phyloP scores from a whole-genome alignment of 2,329 filamentous ascomycete genomes.

The Fusarium palustre region DNA sequence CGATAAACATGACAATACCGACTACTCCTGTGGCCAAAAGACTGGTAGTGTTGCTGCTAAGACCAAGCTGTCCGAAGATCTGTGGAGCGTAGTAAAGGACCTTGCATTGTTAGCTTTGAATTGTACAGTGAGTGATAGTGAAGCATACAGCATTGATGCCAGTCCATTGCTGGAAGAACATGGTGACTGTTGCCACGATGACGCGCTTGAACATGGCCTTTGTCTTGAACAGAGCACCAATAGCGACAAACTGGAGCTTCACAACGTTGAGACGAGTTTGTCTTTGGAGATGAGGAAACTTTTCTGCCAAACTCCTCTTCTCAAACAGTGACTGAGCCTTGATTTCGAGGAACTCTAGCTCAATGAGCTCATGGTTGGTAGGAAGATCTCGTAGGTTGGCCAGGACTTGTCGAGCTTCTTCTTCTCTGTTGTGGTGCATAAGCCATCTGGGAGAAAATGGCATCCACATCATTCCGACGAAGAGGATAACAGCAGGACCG shows the following conservation, averaged over 20 bases:
- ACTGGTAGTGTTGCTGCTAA: conserved; percentile 62
- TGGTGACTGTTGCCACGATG: conserved; percentile 70
- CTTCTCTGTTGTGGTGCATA: conserved; percentile 75
- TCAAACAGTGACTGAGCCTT: conserved; percentile 83
- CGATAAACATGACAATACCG: conserved; percentile 76
- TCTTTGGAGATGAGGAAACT: conserved; percentile 12
- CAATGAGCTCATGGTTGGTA: conserved; percentile 72
- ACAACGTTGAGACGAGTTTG: conserved; percentile 61
- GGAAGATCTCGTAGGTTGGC: conserved; percentile 71
- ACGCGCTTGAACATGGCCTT: conserved; percentile 76
- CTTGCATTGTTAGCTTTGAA: conserved; percentile 6
- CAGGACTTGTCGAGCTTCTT: conserved; percentile 73
- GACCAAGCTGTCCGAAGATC: conserved; percentile 75
- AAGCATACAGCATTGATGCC: conserved; percentile 64
- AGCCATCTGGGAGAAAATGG: conserved; percentile 84
- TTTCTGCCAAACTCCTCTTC: conserved; percentile 57
- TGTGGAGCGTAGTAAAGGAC: conserved; percentile 75
- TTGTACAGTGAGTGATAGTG: fast-evolving
- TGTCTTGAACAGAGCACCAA: conserved; percentile 72
- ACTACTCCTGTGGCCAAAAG: conserved; percentile 78
- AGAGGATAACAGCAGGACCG: conserved; percentile 72
- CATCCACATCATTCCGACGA: conserved; percentile 81
- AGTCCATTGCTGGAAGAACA: conserved; percentile 67
- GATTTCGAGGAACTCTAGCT: conserved; percentile 85
- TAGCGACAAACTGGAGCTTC: conserved; percentile 76